Conservation (phyloP, 1,284 basidiomycete genomes). For the Anthracocystis panici-leucophaei region DNA sequence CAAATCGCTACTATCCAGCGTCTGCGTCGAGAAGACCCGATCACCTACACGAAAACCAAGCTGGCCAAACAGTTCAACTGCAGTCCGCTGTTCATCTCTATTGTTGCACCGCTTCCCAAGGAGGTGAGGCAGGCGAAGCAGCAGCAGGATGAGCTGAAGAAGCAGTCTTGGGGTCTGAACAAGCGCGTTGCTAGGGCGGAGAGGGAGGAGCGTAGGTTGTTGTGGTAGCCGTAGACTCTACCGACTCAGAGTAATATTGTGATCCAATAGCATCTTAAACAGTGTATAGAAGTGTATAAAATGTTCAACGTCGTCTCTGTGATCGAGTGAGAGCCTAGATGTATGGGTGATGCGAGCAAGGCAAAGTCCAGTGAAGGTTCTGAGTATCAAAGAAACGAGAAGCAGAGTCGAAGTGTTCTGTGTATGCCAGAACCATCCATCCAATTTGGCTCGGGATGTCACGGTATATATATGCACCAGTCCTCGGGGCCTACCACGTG, state of each 20-base stretch:
- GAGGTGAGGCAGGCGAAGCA: conserved; percentile 41
- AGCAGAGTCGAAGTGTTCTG: too few relatives aligned
- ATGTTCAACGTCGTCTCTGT: too few relatives aligned
- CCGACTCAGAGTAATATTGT: neutral
- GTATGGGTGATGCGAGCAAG: too few relatives aligned
- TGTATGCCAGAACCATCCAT: too few relatives aligned
- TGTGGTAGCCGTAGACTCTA: conserved; percentile 31
- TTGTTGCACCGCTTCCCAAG: conserved; percentile 61
- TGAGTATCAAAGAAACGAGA: too few relatives aligned
- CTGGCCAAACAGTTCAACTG: conserved; percentile 62
- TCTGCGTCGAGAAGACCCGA: conserved; percentile 55
- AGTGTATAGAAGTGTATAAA: too few relatives aligned
- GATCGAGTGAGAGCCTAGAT: too few relatives aligned
- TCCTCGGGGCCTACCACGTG: neutral
- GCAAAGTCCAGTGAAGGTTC: too few relatives aligned
- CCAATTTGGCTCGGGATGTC: too few relatives aligned
- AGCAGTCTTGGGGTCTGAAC: conserved; percentile 59
- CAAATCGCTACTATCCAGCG: conserved; percentile 61
- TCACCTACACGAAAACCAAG: conserved; percentile 47
- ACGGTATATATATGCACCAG: conserved; percentile 13
- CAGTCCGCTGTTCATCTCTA: conserved; percentile 60
- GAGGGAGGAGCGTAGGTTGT: conserved; percentile 52
- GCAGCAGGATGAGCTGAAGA: conserved; percentile 46
- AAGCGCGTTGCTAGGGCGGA: conserved; percentile 56
- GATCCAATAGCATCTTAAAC: too few relatives aligned